These are phyloP conservation scores for Hyaloscypha bicolor DNA, from an alignment of 495 filamentous ascomycete species.

Conservation along the genomic window DNA sequence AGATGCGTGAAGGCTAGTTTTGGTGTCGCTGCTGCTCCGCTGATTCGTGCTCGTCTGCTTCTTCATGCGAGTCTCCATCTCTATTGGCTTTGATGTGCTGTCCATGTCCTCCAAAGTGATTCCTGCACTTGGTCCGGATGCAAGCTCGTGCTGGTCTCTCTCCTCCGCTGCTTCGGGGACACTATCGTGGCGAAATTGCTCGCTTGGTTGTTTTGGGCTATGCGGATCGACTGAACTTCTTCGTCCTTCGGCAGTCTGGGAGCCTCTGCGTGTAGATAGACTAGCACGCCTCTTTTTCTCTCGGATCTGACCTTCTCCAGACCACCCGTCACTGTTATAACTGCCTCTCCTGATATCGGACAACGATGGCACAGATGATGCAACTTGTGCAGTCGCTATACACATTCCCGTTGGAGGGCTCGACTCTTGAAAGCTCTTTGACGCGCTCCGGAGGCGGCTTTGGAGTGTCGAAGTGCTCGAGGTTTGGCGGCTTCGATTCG, in stretches of 20 bases:
- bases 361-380: conserved; percentile 32
- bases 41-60: conserved; percentile 15
- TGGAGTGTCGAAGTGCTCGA: conserved; percentile 34
- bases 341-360: conserved; percentile 33
- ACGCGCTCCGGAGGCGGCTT: conserved; percentile 43
- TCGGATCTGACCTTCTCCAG: conserved; percentile 27
- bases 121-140: conserved; percentile 4
- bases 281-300: conserved; percentile 29
- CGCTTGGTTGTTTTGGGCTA: conserved; percentile 4
- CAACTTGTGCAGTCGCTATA: conserved; percentile 50
- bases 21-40: conserved; percentile 27
- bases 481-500: conserved; percentile 27
- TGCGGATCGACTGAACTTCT: conserved; percentile 9
- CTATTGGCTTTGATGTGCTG: neutral
- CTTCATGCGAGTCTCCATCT: conserved; percentile 5
- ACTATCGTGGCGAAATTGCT: conserved; percentile 15
- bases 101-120: neutral
- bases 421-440: conserved; percentile 48
- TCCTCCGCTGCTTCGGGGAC: conserved; percentile 22
- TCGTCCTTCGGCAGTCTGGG: conserved; percentile 9
- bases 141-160: neutral
- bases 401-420: conserved; percentile 54
- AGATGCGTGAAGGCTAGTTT: neutral
- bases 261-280: conserved; percentile 18
- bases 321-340: conserved; percentile 30